Conservation (phyloP, 257 asterid genomes). For the Parsonsia alboflavescens region DNA sequence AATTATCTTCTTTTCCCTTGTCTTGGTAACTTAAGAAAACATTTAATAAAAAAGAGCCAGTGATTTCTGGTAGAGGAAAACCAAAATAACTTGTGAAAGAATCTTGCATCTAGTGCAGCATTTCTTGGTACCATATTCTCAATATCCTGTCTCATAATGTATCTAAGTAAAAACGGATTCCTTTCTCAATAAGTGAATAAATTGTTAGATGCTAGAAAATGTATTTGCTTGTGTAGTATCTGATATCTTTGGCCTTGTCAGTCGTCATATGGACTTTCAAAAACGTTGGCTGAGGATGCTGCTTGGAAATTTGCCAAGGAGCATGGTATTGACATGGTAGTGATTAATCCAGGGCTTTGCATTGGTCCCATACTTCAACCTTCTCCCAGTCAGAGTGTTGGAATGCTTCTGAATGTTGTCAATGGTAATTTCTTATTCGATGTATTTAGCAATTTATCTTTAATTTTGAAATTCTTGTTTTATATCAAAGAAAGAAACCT, state of each 20-base stretch:
- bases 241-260: slow-evolving; percentile 10
- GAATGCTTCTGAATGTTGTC: not conserved
- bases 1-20: not conserved
- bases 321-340: slow-evolving; percentile 46
- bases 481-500: not conserved
- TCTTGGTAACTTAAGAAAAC: no score
- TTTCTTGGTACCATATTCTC: not conserved
- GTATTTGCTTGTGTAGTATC: no score
- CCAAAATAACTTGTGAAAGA: not conserved
- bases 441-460: not conserved
- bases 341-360: slow-evolving; percentile 51
- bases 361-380: slow-evolving; percentile 63
- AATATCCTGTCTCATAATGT: not conserved
- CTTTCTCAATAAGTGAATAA: no score
- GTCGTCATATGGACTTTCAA: slow-evolving; percentile 48
- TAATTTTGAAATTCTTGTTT: not conserved
- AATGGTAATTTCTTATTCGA: slow-evolving; percentile 6
- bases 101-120: not conserved
- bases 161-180: not conserved
- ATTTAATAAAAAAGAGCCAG: not conserved
- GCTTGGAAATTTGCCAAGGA: slow-evolving; percentile 47
- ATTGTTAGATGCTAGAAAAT: no score
- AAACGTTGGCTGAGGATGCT: slow-evolving; percentile 64
- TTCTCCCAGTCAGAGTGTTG: not conserved
- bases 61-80: no score